A percentile compares a stretch with the other conserved stretches of the same genome.
Conservation (phyloP, 2,329 filamentous ascomycete species). For the Triangularia verruculosa region DNA sequence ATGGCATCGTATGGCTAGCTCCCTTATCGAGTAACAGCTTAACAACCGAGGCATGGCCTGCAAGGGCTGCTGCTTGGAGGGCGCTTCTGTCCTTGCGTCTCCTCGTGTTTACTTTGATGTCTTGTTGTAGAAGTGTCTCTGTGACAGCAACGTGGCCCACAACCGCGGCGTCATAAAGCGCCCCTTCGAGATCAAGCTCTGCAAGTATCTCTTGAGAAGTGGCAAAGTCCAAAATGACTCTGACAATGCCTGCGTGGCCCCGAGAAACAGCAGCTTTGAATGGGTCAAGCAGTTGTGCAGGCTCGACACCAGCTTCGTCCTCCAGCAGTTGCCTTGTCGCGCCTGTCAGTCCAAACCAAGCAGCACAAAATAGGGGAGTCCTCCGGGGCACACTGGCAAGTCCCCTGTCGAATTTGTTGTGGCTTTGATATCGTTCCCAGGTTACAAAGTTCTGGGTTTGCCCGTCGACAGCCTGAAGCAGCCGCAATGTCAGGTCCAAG, state of each 20-base stretch:
- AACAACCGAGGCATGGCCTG: slow-evolving; percentile 5
- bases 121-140: not conserved
- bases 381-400: not conserved
- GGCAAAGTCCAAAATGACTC: not conserved
- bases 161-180: slow-evolving; percentile 4
- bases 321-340: slow-evolving; percentile 3
- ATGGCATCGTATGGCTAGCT: slow-evolving; percentile 1
- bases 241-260: slow-evolving; percentile 2
- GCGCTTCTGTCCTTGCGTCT: slow-evolving; percentile 6
- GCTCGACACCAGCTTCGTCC: not conserved
- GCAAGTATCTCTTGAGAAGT: not conserved
- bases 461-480: not conserved
- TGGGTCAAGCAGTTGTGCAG: not conserved
- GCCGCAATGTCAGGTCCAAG: slow-evolving; percentile 3
- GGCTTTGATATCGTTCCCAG: slow-evolving; percentile 1
- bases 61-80: slow-evolving; percentile 11
- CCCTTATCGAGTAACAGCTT: not conserved
- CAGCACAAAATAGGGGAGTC: slow-evolving; percentile 4
- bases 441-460: not conserved
- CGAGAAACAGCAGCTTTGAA: slow-evolving; percentile 8
- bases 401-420: not conserved
- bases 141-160: slow-evolving; percentile 1
- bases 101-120: slow-evolving; percentile 1
- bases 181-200: not conserved
- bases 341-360: slow-evolving; percentile 8